A percentile compares a stretch with the other conserved stretches of the same genome.
Conservation (phyloP, 75 land plant genomes). For the Adiantum capillusveneris region DNA sequence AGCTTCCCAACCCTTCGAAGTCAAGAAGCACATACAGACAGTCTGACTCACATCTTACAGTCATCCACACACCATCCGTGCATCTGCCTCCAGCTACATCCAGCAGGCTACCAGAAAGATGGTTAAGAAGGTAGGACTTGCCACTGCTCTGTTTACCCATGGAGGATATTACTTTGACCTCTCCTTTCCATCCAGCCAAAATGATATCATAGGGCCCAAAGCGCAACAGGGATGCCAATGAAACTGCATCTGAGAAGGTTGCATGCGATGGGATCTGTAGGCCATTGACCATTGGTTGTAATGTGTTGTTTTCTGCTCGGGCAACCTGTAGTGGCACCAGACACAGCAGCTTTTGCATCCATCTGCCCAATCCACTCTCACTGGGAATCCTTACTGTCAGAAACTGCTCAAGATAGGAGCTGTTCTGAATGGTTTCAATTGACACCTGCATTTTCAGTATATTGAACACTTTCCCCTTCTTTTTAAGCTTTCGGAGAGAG, state of each 20-base stretch:
- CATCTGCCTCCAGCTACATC: constrained; percentile 41
- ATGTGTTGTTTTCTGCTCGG: no score
- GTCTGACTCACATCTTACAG: constrained; percentile 6
- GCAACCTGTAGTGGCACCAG: no score
- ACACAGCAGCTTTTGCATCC: no score
- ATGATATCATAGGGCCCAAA: constrained; percentile 30
- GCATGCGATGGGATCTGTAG: no score
- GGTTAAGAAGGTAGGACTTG: constrained; percentile 28
- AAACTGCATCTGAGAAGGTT: constrained; percentile 23
- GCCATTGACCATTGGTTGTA: no score
- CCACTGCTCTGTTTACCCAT: constrained; percentile 46
- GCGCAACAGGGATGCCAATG: constrained; percentile 16
- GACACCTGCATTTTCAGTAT: no score
- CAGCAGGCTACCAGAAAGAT: constrained; percentile 23
- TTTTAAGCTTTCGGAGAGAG: no score
- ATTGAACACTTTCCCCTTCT: no score
- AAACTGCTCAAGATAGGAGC: no score
- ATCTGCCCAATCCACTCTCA: no score
- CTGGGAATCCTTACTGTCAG: no score
- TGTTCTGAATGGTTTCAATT: no score
- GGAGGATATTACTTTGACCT: constrained; percentile 29
- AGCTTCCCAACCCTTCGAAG: constrained; percentile 31
- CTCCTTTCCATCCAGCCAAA: constrained; percentile 18
- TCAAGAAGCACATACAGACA: constrained; percentile 27
- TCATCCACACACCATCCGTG: constrained; percentile 42